Conservation (phyloP, 768 basidiomycete genomes). For the Mycena capillaripes region DNA sequence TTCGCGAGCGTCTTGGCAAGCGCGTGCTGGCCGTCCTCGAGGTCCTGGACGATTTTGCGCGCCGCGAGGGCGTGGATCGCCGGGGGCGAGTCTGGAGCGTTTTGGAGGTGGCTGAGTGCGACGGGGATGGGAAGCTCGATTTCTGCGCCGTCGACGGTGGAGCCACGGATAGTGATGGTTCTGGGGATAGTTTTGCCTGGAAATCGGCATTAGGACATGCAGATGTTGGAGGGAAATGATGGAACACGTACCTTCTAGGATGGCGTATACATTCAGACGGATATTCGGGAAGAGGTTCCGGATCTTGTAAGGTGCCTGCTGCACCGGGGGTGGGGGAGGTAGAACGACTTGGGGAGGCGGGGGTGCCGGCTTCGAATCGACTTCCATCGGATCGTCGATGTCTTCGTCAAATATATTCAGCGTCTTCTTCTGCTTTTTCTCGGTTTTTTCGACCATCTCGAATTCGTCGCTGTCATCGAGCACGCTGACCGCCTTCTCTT, state of each 20-base stretch:
- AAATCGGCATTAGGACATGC: neutral
- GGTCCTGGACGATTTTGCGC: conserved; percentile 36
- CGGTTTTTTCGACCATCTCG: conserved; percentile 27
- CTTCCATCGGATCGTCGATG: neutral
- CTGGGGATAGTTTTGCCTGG: conserved; percentile 30
- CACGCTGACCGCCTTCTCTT: neutral
- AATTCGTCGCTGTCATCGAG: conserved; percentile 27
- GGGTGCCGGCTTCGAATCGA: conserved; percentile 16
- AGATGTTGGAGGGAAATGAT: neutral
- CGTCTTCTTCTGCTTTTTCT: neutral
- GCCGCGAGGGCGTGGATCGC: conserved; percentile 35
- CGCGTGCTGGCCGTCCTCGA: conserved; percentile 34
- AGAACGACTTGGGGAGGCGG: conserved; percentile 18
- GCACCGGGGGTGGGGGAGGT: conserved; percentile 13
- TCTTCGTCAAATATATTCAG: conserved; percentile 32
- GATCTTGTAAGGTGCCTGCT: conserved; percentile 32
- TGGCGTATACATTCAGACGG: conserved; percentile 29
- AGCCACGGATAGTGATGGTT: conserved; percentile 27
- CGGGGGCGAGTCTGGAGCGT: conserved; percentile 23
- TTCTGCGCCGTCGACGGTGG: conserved; percentile 30
- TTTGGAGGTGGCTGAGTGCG: conserved; percentile 28
- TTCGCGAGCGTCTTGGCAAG: conserved; percentile 8
- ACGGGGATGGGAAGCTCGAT: conserved; percentile 33
- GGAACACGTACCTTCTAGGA: conserved; percentile 28
- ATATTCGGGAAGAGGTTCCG: conserved; percentile 26